Evolutionary conservation across 345 rosid genomes (phyloP).

Genomic region (Leavenworthia alabamica): DNA sequence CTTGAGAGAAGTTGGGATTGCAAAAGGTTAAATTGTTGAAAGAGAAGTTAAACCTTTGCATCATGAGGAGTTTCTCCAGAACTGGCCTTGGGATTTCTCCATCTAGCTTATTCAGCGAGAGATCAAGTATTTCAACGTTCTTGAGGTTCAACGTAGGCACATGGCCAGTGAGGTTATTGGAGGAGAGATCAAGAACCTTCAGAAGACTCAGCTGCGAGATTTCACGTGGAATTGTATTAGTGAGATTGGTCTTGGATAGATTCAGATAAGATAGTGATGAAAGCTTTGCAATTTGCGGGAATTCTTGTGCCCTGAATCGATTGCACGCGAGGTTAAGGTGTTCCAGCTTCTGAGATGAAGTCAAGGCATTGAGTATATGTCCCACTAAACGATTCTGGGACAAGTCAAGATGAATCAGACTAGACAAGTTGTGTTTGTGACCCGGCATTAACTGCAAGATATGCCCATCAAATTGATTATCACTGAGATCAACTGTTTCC

Average conservation of each 20-base stretch:
- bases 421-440: constrained; percentile 47
- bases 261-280: constrained; percentile 53
- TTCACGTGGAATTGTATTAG: constrained; percentile 47
- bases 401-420: constrained; percentile 63
- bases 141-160: constrained; percentile 41
- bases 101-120: constrained; percentile 68
- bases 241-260: constrained; percentile 59
- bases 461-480: constrained; percentile 71
- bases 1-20: constrained; percentile 42
- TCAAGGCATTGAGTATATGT: constrained; percentile 46
- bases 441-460: constrained; percentile 63
- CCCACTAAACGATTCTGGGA: constrained; percentile 78
- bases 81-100: constrained; percentile 63
- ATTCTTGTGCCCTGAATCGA: constrained; percentile 50
- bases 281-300: constrained; percentile 47
- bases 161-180: constrained; percentile 60
- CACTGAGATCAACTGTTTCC: constrained; percentile 66
- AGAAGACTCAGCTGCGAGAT: constrained; percentile 41
- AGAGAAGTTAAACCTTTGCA: constrained; percentile 76
- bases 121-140: constrained; percentile 54
- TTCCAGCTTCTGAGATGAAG: constrained; percentile 48
- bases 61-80: constrained; percentile 41
- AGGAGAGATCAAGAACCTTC: constrained; percentile 70
- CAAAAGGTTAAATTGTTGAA: constrained; percentile 80
- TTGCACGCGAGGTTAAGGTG: constrained; percentile 75